Conservation (phyloP, 331 rosid species). For the Rhamnella rubrinervis region DNA sequence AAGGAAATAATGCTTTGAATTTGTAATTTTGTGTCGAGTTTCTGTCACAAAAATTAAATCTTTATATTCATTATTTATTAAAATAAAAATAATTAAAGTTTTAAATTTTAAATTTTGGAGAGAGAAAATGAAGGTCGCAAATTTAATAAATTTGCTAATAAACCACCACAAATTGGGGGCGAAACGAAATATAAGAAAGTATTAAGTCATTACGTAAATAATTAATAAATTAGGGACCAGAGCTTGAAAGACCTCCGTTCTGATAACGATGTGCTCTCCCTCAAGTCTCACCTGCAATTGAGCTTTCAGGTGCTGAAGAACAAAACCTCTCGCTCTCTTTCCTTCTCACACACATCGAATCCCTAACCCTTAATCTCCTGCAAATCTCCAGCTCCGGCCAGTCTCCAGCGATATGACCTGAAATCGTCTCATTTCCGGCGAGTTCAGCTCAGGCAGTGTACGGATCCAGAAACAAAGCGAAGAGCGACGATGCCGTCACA, state of each 20-base stretch:
- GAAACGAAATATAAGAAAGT: background rate
- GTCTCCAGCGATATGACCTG: slow-evolving; percentile 17
- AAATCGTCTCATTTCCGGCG: background rate
- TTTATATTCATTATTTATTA: no score
- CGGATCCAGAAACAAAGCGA: slow-evolving; percentile 11
- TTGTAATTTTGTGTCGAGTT: no score
- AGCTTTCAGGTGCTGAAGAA: slow-evolving; percentile 12
- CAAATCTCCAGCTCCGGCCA: background rate
- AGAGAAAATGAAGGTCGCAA: no score
- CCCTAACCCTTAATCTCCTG: slow-evolving; percentile 30
- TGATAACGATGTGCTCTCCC: slow-evolving; percentile 12
- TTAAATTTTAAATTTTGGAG: no score
- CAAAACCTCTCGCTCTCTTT: background rate
- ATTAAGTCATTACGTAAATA: background rate
- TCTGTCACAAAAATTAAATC: no score
- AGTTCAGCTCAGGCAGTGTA: slow-evolving; percentile 10
- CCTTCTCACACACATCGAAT: background rate
- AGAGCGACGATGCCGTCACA: slow-evolving; percentile 30
- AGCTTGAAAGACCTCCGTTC: slow-evolving; percentile 5
- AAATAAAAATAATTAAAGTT: no score
- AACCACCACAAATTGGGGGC: background rate
- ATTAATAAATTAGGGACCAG: slow-evolving; percentile 11
- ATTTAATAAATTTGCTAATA: no score
- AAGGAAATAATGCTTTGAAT: no score
- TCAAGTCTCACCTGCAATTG: slow-evolving; percentile 10